A percentile compares a stretch with the other conserved stretches of the same genome.
Conservation (phyloP, 2,329 filamentous ascomycete species). For the Exophiala viscosa region DNA sequence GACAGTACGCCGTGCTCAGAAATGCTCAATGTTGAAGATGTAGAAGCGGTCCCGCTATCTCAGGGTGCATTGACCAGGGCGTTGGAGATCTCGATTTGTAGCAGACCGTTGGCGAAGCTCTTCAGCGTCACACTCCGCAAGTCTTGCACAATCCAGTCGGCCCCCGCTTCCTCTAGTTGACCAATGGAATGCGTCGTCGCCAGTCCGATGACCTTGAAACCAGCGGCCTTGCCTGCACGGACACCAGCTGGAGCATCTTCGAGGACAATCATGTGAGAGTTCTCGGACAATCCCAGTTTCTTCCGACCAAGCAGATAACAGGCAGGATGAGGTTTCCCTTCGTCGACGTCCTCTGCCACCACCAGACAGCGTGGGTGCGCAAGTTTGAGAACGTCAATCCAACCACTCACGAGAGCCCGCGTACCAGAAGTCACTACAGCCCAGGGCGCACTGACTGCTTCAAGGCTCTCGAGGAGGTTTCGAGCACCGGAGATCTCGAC, state of each 20-base stretch:
- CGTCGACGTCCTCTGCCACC: constrained; percentile 69
- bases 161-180: constrained; percentile 69
- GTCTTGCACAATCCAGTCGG: constrained; percentile 83
- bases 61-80: constrained; percentile 15
- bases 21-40: constrained; percentile 1
- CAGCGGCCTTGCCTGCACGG: constrained; percentile 75
- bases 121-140: constrained; percentile 67
- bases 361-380: constrained; percentile 64
- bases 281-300: constrained; percentile 51
- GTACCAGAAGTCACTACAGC: constrained; percentile 78
- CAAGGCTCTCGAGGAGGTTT: constrained; percentile 63
- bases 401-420: constrained; percentile 62
- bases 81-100: constrained; percentile 24
- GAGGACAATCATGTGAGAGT: constrained; percentile 64
- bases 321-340: constrained; percentile 72
- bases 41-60: neutral
- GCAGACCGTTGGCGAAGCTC: constrained; percentile 17
- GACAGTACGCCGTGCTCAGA: constrained; percentile 11
- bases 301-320: constrained; percentile 68
- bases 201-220: constrained; percentile 79
- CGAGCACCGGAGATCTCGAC: constrained; percentile 82
- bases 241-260: constrained; percentile 90
- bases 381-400: constrained; percentile 65
- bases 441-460: constrained; percentile 65
- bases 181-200: constrained; percentile 75